Evolutionary conservation across 768 basidiomycete genomes (phyloP).

Genomic region (Rubroboletus pulcherrimus): DNA sequence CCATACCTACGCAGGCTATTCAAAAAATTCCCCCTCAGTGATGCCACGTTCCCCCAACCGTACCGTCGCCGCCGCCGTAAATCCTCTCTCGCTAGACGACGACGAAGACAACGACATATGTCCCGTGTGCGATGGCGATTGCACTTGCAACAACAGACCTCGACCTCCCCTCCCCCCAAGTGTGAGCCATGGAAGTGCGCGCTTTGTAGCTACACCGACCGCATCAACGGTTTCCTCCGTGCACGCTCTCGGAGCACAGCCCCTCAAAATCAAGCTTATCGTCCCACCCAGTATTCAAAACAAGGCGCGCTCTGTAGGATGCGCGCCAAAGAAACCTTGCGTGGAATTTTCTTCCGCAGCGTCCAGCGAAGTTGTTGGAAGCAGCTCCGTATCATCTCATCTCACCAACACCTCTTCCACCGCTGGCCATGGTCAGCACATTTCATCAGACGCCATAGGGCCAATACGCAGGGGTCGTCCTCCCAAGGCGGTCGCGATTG

Average conservation of each 20-base stretch:
- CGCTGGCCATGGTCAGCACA: conserved; percentile 25
- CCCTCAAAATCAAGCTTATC: conserved; percentile 72
- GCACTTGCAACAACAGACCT: conserved; percentile 64
- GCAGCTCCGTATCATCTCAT: conserved; percentile 16
- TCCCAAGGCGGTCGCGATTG: conserved; percentile 42
- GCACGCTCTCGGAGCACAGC: conserved; percentile 26
- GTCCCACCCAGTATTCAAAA: conserved; percentile 55
- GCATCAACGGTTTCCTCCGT: conserved; percentile 35
- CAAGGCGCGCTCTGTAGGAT: conserved; percentile 34
- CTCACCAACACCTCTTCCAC: conserved; percentile 22
- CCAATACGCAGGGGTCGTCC: conserved; percentile 57
- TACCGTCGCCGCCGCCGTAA: conserved; percentile 53
- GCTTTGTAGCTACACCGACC: conserved; percentile 37
- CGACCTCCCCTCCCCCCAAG: conserved; percentile 31
- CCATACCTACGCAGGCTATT: conserved; percentile 30
- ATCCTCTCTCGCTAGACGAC: conserved; percentile 40
- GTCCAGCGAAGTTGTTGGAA: conserved; percentile 37
- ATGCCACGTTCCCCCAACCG: conserved; percentile 69
- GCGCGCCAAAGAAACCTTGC: conserved; percentile 29
- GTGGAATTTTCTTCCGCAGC: conserved; percentile 27
- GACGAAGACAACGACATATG: conserved; percentile 87
- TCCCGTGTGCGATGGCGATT: conserved; percentile 87
- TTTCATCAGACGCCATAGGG: conserved; percentile 10
- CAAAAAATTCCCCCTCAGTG: conserved; percentile 52
- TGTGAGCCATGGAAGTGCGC: conserved; percentile 32